Base-by-base conservation (phyloP, 164 flowering plant genomes). In the Piper longum region DNA sequence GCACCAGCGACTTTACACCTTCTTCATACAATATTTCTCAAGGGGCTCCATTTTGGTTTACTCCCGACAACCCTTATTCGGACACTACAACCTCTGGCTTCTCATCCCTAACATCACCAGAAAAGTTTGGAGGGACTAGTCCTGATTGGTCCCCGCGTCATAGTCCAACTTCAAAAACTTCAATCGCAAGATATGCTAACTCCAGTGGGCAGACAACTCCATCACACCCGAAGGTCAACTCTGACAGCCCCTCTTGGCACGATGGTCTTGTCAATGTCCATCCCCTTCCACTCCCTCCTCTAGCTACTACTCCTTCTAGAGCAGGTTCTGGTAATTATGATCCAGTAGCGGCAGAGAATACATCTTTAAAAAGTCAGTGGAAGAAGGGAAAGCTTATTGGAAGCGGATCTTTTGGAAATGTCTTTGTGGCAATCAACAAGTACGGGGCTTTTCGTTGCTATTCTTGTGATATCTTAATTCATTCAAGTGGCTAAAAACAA, bases 321-420 rank as follows among this genome's bases (percentile, higher is more conserved):
- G 56, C 81, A 54, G 7, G 71, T 72, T 71, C 77, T n/a, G 52
- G 64, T 69, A 77, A 77, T 62, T 85, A 74, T 66, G 62, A 62
- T 59, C 57, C 66, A 41, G 36, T 66, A 40, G 83, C 71, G 69
- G 69, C 79, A 16, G 86, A 84, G 62, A 11, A 69, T 8, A 59
- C 69, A 67, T 75, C 82, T n/a, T 69, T 75, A 70, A 74, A 73
- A 19, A 61, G 71, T 59, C 82, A 80, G 58, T 92, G 98, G 98
- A 81, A 82, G 59, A 92, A 92, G 65, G 96, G 95, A 64, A 88
- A 86, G 82, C 93, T 84, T 56, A 89, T 92, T 78, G 98, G 98
- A 5, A 85, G 93, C 61, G 98, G 98, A 54, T 89, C 98, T 17
- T 92, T 87, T 80, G 98, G 98, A 70, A 83, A 85, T 73, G 98